These are phyloP conservation scores for Termitomyces sp. DNA, from an alignment of 768 basidiomycete species.

Conservation along the genomic window DNA sequence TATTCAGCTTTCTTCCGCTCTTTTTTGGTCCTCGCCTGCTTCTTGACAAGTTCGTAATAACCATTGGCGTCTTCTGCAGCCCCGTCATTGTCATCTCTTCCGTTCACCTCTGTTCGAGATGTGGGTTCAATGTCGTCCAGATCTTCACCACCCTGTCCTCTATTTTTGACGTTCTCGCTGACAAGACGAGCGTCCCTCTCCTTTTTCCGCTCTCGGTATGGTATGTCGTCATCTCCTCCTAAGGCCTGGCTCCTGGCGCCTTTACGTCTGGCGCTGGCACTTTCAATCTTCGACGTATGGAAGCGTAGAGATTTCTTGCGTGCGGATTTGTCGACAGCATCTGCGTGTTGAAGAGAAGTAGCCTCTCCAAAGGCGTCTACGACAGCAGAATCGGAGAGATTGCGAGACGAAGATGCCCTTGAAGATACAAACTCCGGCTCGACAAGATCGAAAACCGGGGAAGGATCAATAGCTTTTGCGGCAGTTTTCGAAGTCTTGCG, in stretches of 20 bases:
- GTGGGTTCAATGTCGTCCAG: slow-evolving; percentile 57
- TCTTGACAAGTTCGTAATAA: slow-evolving; percentile 91
- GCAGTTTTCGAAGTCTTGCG: slow-evolving; percentile 43
- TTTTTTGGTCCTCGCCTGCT: slow-evolving; percentile 66
- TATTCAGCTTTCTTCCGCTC: slow-evolving; percentile 79
- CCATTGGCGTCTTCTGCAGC: slow-evolving; percentile 56
- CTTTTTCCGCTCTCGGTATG: slow-evolving; percentile 74
- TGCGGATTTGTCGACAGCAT: slow-evolving; percentile 80
- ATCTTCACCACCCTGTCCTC: slow-evolving; percentile 59
- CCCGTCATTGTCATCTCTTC: slow-evolving; percentile 33
- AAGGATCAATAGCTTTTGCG: slow-evolving; percentile 26
- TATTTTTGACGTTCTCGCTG: slow-evolving; percentile 46
- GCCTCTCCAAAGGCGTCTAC: slow-evolving; percentile 73
- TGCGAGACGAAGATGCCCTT: slow-evolving; percentile 25
- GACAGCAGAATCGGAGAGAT: slow-evolving; percentile 19
- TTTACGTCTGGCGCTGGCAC: slow-evolving; percentile 69
- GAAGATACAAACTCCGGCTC: slow-evolving; percentile 70
- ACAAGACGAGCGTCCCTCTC: slow-evolving; percentile 54
- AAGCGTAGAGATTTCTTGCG: slow-evolving; percentile 84
- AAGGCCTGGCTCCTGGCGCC: slow-evolving; percentile 66
- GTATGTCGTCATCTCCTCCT: slow-evolving; percentile 95
- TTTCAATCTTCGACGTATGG: slow-evolving; percentile 90
- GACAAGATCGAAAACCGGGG: slow-evolving; percentile 69
- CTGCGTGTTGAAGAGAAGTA: slow-evolving; percentile 60
- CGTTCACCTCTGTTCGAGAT: slow-evolving; percentile 29